Base-by-base conservation (phyloP, 2,329 filamentous ascomycete species). In the Clonostachys chloroleuca region DNA sequence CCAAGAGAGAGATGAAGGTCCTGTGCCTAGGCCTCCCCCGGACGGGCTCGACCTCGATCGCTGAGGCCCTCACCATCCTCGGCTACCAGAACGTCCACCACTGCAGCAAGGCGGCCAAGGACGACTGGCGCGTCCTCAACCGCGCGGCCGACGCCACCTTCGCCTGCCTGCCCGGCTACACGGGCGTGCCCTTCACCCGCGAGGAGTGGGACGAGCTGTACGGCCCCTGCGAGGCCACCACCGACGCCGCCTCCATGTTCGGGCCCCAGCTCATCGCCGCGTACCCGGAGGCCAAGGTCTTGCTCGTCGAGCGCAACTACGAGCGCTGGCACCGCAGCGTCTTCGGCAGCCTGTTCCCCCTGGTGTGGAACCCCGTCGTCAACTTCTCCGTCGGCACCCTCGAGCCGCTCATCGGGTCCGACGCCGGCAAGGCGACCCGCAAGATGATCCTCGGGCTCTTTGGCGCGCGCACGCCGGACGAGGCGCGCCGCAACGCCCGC, bases 51-150 rank as follows among this genome's bases (percentile, higher is more conserved):
- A 58, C 59, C 2, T 68, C 65, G n/a, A 60, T 68, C 39, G 55
- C 57, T 2, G 50, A 60, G 8, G 65, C 65, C 1, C 60, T 66
- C 35, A 54, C 53, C 0, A 54, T 58, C 3, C 52, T 67, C 1
- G 64, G 63, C 46, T 67, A 65, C 49, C 42, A 60, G 6, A 53
- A 61, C 40, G 64, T 66, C 7, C 60, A 64, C 45, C 64, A 67
- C 40, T 56, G 55, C 6, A 45, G 59, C 42, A 50, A 59, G 17
- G 54, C 51, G 18, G 47, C 65, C 13, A 50, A 60, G 34, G 16
- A 49, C 18, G 55, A 61, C 12, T 65, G 58, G 58, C 43, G 35
- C 3, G 34, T 58, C 3, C 44, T 65, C 3, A 52, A 58, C 18
- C 51, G 52, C 5, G 63, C 64, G 0, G 54, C 57, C 24, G 65